Percentiles rank a stretch among this genome's conserved stretches.
phyloP scores from a whole-genome alignment of 164 flowering plant species.

The Houttuynia cordata region DNA sequence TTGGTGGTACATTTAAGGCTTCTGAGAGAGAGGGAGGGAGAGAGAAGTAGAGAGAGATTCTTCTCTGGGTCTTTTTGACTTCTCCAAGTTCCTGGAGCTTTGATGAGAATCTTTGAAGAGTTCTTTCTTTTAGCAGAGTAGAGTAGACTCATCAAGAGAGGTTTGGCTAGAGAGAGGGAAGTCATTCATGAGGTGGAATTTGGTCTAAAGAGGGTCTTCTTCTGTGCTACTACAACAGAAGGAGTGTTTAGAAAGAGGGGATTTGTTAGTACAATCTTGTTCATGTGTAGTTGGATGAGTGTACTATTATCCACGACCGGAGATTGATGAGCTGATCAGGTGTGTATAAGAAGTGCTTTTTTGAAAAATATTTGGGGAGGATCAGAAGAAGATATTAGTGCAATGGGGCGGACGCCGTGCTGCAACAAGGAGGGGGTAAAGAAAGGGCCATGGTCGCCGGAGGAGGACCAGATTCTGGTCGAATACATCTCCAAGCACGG shows the following conservation, averaged over 20 bases:
- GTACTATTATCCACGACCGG: neutral
- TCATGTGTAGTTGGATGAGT: neutral
- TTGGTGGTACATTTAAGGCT: neutral
- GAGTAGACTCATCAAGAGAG: too few species aligned
- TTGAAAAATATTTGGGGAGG: too few species aligned
- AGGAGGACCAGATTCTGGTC: conserved; percentile 61
- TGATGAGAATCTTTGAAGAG: neutral
- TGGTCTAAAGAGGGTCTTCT: neutral
- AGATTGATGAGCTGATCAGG: neutral
- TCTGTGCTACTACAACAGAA: too few species aligned
- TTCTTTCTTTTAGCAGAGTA: neutral
- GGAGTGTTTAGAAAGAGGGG: too few species aligned
- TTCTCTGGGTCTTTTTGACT: neutral
- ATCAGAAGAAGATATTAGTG: too few species aligned
- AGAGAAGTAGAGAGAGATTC: neutral
- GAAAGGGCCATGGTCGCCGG: conserved; percentile 81
- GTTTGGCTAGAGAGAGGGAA: too few species aligned
- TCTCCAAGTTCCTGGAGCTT: neutral
- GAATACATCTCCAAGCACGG: conserved; percentile 52
- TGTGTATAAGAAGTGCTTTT: neutral
- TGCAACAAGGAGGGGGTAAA: conserved; percentile 69
- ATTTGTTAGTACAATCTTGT: too few species aligned
- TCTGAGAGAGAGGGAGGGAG: neutral
- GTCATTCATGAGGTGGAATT: neutral
- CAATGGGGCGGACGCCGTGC: conserved; percentile 69